A percentile compares a stretch with the other conserved stretches of the same genome.
Evolutionary conservation across 2,329 filamentous ascomycete genomes (phyloP).

Genomic region (Teratosphaeria epicoccoides): DNA sequence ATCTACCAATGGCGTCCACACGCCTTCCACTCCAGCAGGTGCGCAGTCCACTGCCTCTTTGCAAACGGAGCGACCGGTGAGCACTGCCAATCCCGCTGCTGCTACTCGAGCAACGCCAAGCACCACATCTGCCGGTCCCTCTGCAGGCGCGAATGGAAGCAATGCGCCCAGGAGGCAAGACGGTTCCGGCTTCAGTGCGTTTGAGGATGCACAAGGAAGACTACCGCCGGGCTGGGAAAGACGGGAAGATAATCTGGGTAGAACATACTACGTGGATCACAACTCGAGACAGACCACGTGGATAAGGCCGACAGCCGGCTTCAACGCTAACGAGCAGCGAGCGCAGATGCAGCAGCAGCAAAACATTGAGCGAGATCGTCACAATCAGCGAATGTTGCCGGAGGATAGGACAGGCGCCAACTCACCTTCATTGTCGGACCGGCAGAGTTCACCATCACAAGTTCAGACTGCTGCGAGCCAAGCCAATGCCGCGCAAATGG

Average conservation of each 20-base stretch:
- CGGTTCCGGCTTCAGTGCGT: slow-evolving; percentile 63
- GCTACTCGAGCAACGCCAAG: slow-evolving; percentile 16
- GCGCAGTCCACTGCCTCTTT: slow-evolving; percentile 28
- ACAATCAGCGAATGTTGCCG: slow-evolving; percentile 90
- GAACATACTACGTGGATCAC: slow-evolving; percentile 97
- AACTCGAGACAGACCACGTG: slow-evolving; percentile 95
- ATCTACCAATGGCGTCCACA: slow-evolving; percentile 29
- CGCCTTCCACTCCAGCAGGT: slow-evolving; percentile 30
- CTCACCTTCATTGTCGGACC: slow-evolving; percentile 61
- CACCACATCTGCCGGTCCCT: slow-evolving; percentile 15
- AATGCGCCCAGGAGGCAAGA: slow-evolving; percentile 29
- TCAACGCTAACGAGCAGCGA: slow-evolving; percentile 65
- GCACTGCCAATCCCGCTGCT: slow-evolving; percentile 15
- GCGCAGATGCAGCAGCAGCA: slow-evolving; percentile 81
- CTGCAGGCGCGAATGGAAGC: slow-evolving; percentile 20
- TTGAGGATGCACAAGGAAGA: slow-evolving; percentile 90
- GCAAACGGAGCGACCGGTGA: slow-evolving; percentile 18
- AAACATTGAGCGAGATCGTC: slow-evolving; percentile 81
- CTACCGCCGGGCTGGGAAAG: slow-evolving; percentile 92
- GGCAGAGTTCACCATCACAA: slow-evolving; percentile 25
- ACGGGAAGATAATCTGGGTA: slow-evolving; percentile 83
- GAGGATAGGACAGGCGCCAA: slow-evolving; percentile 91
- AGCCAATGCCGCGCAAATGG: slow-evolving; percentile 64
- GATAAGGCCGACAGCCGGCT: slow-evolving; percentile 75
- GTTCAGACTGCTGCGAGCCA: slow-evolving; percentile 25